Conservation (phyloP, 768 basidiomycete genomes). For the Boletus reticulatus region DNA sequence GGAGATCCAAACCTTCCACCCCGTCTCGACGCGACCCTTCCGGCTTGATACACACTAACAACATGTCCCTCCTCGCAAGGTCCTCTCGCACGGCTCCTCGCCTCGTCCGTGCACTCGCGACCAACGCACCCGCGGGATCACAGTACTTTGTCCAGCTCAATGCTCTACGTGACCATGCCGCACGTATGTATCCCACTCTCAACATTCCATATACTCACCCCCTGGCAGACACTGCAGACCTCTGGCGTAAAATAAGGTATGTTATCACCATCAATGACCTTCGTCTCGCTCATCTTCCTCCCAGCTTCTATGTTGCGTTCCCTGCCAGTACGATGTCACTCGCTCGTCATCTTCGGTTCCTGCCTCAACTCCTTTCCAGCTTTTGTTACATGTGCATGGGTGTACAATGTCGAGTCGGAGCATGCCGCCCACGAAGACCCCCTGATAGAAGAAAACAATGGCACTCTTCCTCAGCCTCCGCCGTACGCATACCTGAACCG, state of each 20-base stretch:
- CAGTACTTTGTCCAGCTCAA: slow-evolving; percentile 51
- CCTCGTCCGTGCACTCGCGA: slow-evolving; percentile 35
- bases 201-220: slow-evolving; percentile 8
- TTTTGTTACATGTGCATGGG: slow-evolving; percentile 39
- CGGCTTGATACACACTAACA: not conserved
- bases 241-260: slow-evolving; percentile 88
- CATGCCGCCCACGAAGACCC: slow-evolving; percentile 73
- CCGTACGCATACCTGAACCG: slow-evolving; percentile 77
- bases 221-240: slow-evolving; percentile 61
- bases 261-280: slow-evolving; percentile 14
- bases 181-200: slow-evolving; percentile 40
- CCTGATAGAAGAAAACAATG: slow-evolving; percentile 68
- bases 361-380: slow-evolving; percentile 19
- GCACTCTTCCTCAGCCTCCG: slow-evolving; percentile 66
- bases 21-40: slow-evolving; percentile 28
- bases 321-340: slow-evolving; percentile 60
- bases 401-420: slow-evolving; percentile 53
- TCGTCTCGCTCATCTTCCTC: slow-evolving; percentile 4
- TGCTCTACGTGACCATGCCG: slow-evolving; percentile 64
- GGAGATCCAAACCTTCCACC: slow-evolving; percentile 17
- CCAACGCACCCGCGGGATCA: slow-evolving; percentile 36
- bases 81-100: slow-evolving; percentile 30
- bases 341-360: not conserved
- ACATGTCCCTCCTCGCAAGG: slow-evolving; percentile 52
- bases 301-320: slow-evolving; percentile 70